Evolutionary conservation across 768 basidiomycete species (phyloP), one percentile per base, ranked within the genome.

Genomic region (Amanita phalloides): DNA sequence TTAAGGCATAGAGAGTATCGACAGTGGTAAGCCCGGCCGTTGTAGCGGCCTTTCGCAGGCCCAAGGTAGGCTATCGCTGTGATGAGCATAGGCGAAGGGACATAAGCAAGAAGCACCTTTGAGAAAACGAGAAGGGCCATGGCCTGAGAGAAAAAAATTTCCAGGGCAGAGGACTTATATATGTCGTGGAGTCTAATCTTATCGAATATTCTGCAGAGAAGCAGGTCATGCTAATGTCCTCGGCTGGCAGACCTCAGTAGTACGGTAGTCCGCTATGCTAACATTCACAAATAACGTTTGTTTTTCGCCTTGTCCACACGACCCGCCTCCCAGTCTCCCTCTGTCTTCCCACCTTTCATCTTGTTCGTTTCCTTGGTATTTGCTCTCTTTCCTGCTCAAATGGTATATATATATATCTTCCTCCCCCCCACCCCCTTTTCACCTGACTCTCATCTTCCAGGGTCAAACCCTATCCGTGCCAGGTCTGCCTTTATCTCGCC

Each of bases 391-490:
- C 57, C 52, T 21, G 53, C 51, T 49, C 59, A 56, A 28, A 71
- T 71, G 73, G 72, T 72, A 45, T 9, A 30, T 52, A 64, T 61
- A 33, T 52, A 64, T 61, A 33, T 42, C 43, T 48, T 49, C 51
- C 53, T 23, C 33, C 45, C 47, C 49, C 21, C 37, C 46, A 38
- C 30, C 51, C 44, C 37, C 37, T 37, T 45, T 48, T 50, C 35
- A 30, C 54, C 32, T 32, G 11, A 53, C 55, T 58, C 54, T 51
- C 60, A 32, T 49, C 58, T 52, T 55, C 44, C 51, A 90, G 90
- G 90, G 90, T 65, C 90, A 92, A 81, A 90, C 85, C 3, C 81
- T 92, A 44, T 89, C 86, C 55, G 73, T 78, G 43, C 90, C 90
- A 62, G 79, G 87, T 87, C 56, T 58, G 78, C 71, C 35, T 41